Base-by-base conservation (phyloP, 306 rosid genomes). In the Arachis stenosperma region DNA sequence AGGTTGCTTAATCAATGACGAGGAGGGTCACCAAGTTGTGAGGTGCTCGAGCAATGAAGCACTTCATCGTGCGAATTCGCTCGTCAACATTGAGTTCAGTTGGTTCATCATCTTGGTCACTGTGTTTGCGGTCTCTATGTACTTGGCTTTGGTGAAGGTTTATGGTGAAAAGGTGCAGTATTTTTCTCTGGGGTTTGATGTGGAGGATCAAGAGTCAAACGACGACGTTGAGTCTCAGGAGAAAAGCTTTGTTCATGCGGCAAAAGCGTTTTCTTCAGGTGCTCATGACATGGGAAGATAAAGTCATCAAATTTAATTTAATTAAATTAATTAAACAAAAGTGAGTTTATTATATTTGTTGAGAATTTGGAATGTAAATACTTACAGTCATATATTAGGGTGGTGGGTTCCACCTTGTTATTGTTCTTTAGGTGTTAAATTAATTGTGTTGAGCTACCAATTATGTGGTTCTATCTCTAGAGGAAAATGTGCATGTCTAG, bases 1-100 rank as follows among this genome's bases (percentile, higher is more conserved):
- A 79, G 97, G 91, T 6, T 92, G 97, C 27, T 78, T 61, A 62
- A 48, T 92, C 51, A 56, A 87, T 47, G 29, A 12, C 0, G 96
- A 87, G 50, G 88, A 83, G 3, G 97, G 93, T 8, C 96, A 83
- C 60, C 1, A 33, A 43, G 91, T 89, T 13, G 96, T 80, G 5
- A 84, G 83, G 17, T 92, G 97, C 74, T 69, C 73, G 0, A 67
- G 65, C 3, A 70, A 84, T 2, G 75, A 79, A 59, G 60, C 91
- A 0, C 87, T 80, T 27, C 85, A 84, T 29, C 79, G 97, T 0
- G 96, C 97, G 0, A 82, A 61, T 10, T 72, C 97, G 0, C 76
- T 92, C 0, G 79, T 92, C 5, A 88, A 81, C 54, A 76, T 92
- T 27, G 69, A 80, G 22, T 92, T 92, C 67, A 92, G 93, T 36